Conservation (phyloP, 2,329 filamentous ascomycete species). For the Trichoderma brevicompactum region DNA sequence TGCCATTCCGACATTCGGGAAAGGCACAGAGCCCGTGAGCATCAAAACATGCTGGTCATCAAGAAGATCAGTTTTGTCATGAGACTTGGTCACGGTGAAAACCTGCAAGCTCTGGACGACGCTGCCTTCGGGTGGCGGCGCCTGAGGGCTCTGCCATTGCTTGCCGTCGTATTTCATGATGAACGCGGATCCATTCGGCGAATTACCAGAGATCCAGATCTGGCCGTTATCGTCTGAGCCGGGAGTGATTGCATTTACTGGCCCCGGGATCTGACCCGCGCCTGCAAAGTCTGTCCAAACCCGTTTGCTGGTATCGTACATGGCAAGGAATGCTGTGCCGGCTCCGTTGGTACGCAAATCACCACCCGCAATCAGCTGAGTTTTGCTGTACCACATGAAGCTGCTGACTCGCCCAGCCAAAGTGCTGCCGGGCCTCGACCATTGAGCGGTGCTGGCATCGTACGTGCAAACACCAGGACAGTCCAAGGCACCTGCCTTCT, state of each 20-base stretch:
- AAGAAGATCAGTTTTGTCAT: constrained; percentile 67
- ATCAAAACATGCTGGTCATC: constrained; percentile 72
- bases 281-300: constrained; percentile 68
- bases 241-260: constrained; percentile 74
- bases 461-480: constrained; percentile 85
- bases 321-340: constrained; percentile 65
- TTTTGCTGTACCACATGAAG: constrained; percentile 76
- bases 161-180: constrained; percentile 81
- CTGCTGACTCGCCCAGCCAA: constrained; percentile 71
- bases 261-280: constrained; percentile 73
- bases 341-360: constrained; percentile 71
- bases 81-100: constrained; percentile 70
- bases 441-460: constrained; percentile 70
- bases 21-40: constrained; percentile 79
- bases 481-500: constrained; percentile 78
- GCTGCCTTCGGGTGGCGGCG: constrained; percentile 67
- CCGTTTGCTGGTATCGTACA: constrained; percentile 70
- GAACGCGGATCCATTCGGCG: constrained; percentile 67
- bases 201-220: constrained; percentile 81
- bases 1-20: constrained; percentile 76
- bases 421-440: constrained; percentile 76
- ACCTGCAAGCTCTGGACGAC: constrained; percentile 81
- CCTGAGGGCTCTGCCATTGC: constrained; percentile 68
- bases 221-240: constrained; percentile 73
- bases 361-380: constrained; percentile 76